These are phyloP conservation scores for Trametes elegans DNA, from an alignment of 768 basidiomycete species.

Conservation along the genomic window DNA sequence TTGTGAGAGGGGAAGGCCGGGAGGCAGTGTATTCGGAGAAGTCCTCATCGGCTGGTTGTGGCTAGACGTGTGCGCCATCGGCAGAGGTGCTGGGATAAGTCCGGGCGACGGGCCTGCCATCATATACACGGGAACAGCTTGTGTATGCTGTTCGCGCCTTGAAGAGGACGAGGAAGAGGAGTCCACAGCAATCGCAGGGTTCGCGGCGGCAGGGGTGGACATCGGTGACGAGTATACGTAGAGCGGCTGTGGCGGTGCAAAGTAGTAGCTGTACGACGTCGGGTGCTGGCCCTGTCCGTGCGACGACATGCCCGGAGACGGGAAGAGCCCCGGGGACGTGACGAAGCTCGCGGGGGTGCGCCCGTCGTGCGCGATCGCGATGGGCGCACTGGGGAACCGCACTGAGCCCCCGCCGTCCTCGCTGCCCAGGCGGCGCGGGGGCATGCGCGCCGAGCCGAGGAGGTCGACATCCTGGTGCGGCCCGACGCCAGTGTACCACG, in stretches of 20 bases:
- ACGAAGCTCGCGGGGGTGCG: conserved; percentile 14
- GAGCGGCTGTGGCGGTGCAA: conserved; percentile 21
- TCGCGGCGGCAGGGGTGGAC: conserved; percentile 5
- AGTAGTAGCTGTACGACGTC: conserved; percentile 25
- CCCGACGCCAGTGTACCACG: conserved; percentile 26
- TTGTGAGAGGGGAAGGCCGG: background rate
- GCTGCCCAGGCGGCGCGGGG: conserved; percentile 4
- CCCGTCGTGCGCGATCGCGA: conserved; percentile 10
- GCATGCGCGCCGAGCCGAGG: conserved; percentile 18
- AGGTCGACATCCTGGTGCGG: conserved; percentile 26
- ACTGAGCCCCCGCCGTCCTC: conserved; percentile 6
- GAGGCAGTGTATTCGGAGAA: conserved; percentile 6
- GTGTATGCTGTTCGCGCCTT: background rate
- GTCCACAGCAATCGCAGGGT: background rate
- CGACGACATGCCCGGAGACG: conserved; percentile 22
- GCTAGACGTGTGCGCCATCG: background rate
- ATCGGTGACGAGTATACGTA: conserved; percentile 22
- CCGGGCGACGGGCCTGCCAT: conserved; percentile 21
- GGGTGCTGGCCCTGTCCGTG: conserved; percentile 23
- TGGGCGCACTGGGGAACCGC: background rate
- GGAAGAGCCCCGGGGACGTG: conserved; percentile 17
- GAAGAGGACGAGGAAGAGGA: background rate
- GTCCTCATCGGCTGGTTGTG: background rate
- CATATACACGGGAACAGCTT: conserved; percentile 25
- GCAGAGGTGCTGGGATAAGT: conserved; percentile 14